Conservation (phyloP, 495 filamentous ascomycete species). For the Penicillium coffeae region DNA sequence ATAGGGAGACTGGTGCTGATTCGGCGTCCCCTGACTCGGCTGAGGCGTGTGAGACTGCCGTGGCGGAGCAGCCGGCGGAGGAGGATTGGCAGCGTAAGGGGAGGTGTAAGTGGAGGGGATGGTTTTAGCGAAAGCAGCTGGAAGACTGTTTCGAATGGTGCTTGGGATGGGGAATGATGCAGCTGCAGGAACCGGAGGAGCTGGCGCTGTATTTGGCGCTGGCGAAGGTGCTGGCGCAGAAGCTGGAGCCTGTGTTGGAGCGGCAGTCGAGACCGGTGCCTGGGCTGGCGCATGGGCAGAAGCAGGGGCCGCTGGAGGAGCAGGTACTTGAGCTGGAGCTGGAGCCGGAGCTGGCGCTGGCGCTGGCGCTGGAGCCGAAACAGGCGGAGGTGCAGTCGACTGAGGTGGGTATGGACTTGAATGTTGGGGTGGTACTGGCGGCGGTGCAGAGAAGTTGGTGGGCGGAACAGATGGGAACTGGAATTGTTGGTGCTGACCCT, state of each 20-base stretch:
- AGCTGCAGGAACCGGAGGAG: constrained; percentile 3
- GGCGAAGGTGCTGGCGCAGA: constrained; percentile 15
- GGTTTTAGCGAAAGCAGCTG: constrained; percentile 40
- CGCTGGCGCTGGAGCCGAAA: constrained; percentile 8
- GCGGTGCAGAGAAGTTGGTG: constrained; percentile 27
- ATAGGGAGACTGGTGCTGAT: constrained; percentile 26
- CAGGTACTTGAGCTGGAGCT: constrained; percentile 13
- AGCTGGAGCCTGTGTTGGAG: constrained; percentile 8
- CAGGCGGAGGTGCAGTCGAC: constrained; percentile 7
- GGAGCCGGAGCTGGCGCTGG: constrained; percentile 11
- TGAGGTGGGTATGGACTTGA: constrained; percentile 18
- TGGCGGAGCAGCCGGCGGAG: constrained; percentile 29
- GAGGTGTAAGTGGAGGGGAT: constrained; percentile 40
- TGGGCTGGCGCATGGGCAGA: constrained; percentile 15
- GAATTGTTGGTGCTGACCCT: constrained; percentile 34
- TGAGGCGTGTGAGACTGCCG: constrained; percentile 29
- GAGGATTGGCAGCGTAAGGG: constrained; percentile 40
- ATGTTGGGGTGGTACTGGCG: constrained; percentile 20
- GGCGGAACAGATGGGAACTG: constrained; percentile 42
- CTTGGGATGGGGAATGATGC: constrained; percentile 39
- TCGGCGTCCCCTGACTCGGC: constrained; percentile 17
- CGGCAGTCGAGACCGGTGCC: constrained; percentile 15
- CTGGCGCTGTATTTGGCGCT: constrained; percentile 16
- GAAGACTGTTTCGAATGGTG: constrained; percentile 42
- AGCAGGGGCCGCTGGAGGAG: constrained; percentile 18